Evolutionary conservation across 1,139 yeast genomes (phyloP), one percentile per base, ranked within the genome.

Genomic region (Candida neerlandica): DNA sequence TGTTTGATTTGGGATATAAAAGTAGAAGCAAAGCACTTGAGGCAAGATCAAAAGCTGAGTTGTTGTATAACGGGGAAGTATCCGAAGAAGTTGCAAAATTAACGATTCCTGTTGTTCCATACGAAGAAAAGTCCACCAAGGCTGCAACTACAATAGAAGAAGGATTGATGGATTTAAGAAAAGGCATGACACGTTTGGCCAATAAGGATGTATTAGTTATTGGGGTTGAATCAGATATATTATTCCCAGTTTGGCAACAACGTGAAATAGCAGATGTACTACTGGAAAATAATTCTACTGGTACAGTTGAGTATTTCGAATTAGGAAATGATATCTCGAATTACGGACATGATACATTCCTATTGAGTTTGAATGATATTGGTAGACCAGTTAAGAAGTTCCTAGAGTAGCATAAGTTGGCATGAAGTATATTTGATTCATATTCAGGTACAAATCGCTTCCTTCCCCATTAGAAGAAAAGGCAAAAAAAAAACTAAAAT

Each of bases 241-340:
- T 91, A 48, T 91, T 91, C 73, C 98, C 98, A 1, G 90, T 86
- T 38, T 89, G 96, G 96, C 97, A 92, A 68, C 98, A 91, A 66
- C 71, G 85, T 49, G 97, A 92, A 63, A 84, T 90, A 48, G 85
- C 84, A 30, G 80, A 81, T 15, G 82, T 84, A 33, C 73, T 91
- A 45, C 70, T 68, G 49, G 70, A 75, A 35, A 57, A 51, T 43
- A 71, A 73, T 44, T 51, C 51, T 32, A 55, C 59, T 1, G 68
- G 67, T 2, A 56, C 61, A 27, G 75, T 86, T 44, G 71, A 73
- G 52, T 89, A 89, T 63, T 75, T 84, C 48, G 97, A 91, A 62
- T 74, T 91, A 51, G 84, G 91, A 32, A 84, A 82, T 50, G 89
- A 87, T 45, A 76, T 87, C 35, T 86, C 95, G 61, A 78, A 86